These are phyloP conservation scores for Neurospora sp. DNA, from an alignment of 495 filamentous ascomycete species.

Conservation along the genomic window DNA sequence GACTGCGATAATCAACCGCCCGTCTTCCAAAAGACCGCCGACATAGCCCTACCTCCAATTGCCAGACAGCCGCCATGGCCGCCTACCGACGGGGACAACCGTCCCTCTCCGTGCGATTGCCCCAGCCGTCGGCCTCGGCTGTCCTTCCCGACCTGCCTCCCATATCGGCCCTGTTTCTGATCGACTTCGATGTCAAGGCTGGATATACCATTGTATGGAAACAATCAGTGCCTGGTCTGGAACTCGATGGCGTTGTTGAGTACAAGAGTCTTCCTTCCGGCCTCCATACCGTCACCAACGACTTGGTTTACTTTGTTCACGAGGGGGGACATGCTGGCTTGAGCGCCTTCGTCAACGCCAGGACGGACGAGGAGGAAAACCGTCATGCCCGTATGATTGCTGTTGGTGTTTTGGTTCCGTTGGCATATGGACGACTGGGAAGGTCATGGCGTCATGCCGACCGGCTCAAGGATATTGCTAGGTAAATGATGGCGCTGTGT, in stretches of 20 bases:
- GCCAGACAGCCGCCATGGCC: slow-evolving; percentile 30
- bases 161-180: slow-evolving; percentile 74
- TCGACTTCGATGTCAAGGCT: slow-evolving; percentile 77
- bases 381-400: slow-evolving; percentile 90
- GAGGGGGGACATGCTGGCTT: slow-evolving; percentile 69
- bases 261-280: slow-evolving; percentile 91
- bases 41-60: background rate
- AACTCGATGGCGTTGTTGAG: slow-evolving; percentile 83
- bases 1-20: background rate
- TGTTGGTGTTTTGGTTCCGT: slow-evolving; percentile 76
- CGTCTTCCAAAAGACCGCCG: background rate
- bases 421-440: slow-evolving; percentile 79
- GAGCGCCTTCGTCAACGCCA: slow-evolving; percentile 82
- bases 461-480: slow-evolving; percentile 62
- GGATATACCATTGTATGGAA: slow-evolving; percentile 87
- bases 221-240: slow-evolving; percentile 56
- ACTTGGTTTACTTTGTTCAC: slow-evolving; percentile 91
- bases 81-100: slow-evolving; percentile 41
- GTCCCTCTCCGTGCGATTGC: slow-evolving; percentile 37
- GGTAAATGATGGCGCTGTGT: slow-evolving; percentile 33
- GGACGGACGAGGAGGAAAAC: slow-evolving; percentile 61
- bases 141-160: slow-evolving; percentile 51
- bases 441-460: slow-evolving; percentile 83
- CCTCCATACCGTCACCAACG: slow-evolving; percentile 76
- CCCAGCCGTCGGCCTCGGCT: slow-evolving; percentile 17